phyloP scores from a whole-genome alignment of 2,329 filamentous ascomycete species.

The Colletotrichum cordylinicola region DNA sequence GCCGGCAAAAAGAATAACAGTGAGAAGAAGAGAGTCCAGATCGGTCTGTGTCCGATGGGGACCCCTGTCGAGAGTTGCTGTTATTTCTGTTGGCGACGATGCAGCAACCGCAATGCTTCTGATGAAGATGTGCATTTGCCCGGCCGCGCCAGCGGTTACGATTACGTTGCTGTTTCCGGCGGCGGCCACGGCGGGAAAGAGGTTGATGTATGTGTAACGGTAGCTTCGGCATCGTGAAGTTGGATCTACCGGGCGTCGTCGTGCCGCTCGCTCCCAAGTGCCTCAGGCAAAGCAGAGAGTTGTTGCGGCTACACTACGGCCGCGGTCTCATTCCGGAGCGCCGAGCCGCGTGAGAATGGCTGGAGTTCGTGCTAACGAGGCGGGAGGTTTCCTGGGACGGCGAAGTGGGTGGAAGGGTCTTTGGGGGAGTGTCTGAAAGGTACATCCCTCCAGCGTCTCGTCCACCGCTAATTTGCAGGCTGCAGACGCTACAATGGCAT shows the following conservation, averaged over 20 bases:
- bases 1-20: neutral
- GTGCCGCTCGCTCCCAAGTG: neutral
- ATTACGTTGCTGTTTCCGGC: neutral
- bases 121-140: constrained; percentile 7
- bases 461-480: constrained; percentile 16
- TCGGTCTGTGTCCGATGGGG: constrained; percentile 17
- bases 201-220: neutral
- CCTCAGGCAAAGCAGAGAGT: neutral
- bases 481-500: neutral
- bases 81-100: constrained; percentile 10
- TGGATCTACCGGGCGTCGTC: neutral
- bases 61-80: neutral
- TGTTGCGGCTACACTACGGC: neutral
- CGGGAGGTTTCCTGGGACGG: neutral
- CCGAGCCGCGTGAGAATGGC: neutral
- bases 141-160: neutral
- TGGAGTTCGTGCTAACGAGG: constrained; percentile 6
- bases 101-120: neutral
- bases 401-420: constrained; percentile 7
- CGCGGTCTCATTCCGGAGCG: neutral
- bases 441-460: neutral
- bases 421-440: neutral
- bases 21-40: constrained; percentile 7
- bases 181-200: neutral
- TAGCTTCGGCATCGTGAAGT: neutral